Conservation (phyloP, 2,329 filamentous ascomycete species). For the Aureobasidium sp. region DNA sequence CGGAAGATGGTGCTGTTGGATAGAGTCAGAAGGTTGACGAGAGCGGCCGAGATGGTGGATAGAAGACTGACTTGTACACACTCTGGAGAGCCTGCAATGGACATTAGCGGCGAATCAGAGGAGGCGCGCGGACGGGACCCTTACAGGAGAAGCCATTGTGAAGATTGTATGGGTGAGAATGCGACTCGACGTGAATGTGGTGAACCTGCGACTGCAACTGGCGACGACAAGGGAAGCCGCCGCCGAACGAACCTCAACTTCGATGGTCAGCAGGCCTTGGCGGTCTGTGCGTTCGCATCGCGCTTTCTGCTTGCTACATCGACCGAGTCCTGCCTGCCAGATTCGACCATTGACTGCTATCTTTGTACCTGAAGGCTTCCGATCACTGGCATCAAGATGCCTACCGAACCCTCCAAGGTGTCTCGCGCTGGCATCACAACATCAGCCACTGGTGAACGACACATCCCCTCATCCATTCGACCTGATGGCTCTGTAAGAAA, state of each 20-base stretch:
- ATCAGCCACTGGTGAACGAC: conserved; percentile 65
- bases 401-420: conserved; percentile 53
- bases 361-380: neutral
- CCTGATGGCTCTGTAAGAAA: conserved; percentile 86
- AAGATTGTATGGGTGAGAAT: conserved; percentile 50
- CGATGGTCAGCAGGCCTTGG: conserved; percentile 4
- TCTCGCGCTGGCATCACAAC: conserved; percentile 56
- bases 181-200: conserved; percentile 42
- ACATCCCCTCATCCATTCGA: conserved; percentile 80
- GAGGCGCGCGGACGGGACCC: neutral
- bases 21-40: conserved; percentile 18
- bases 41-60: conserved; percentile 11
- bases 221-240: conserved; percentile 1
- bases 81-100: conserved; percentile 31
- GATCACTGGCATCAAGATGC: conserved; percentile 23
- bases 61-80: conserved; percentile 43
- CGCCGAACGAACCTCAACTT: neutral
- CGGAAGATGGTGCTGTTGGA: conserved; percentile 66
- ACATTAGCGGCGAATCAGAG: neutral
- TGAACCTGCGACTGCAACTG: neutral
- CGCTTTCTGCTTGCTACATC: neutral
- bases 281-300: conserved; percentile 4
- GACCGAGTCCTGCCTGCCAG: neutral
- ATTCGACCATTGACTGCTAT: neutral
- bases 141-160: conserved; percentile 24